Base-by-base conservation (phyloP, 352 stramenopile species). In the Pelagophyceae sp. region DNA sequence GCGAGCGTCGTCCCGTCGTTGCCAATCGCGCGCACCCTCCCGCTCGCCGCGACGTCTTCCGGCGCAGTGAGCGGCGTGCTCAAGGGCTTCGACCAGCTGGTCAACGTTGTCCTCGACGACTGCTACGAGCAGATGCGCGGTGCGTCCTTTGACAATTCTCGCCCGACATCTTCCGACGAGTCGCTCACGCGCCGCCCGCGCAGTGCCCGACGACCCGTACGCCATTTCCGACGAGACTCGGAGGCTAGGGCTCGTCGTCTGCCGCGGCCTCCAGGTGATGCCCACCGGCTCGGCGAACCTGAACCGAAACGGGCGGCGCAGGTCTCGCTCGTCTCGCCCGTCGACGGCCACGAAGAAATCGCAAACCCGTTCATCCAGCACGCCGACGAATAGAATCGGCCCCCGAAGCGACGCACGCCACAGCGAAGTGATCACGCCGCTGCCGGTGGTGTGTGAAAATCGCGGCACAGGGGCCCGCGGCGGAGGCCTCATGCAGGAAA, bases 81-180 rank as follows among this genome's bases (percentile, higher is more conserved):
- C 65, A 97, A 96, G 86, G 93, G 93, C 72, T 98, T 94, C 83
- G 93, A 98, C 81, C 90, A 94, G 80, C 87, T 98, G 37, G 91
- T 97, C 72, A 98, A 98, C 84, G 84, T 98, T 50, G 93, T 97
- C 71, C 89, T 98, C 72, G 93, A 98, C 80, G 91, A 98, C 78
- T 93, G 90, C 82, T 84, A 96, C 71, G 93, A 98, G 88, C 95
- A 90, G 72, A 72, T 98, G 78, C 89, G 91, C 83, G 82, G 82
- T 87, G 72, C 32, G 45, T 74, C 31, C 25, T 37, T n/a, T n/a
- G n/a, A n/a, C n/a, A n/a, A n/a, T n/a, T n/a, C n/a, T n/a, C n/a
- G n/a, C n/a, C n/a, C n/a, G n/a, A 35, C 31, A 79, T 80, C 37
- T 78, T 54, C 45, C 11, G 23, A 54, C 11, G 45, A 54, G 45